Evolutionary conservation across 768 basidiomycete species (phyloP).

Genomic region (Amyloporia xantha): DNA sequence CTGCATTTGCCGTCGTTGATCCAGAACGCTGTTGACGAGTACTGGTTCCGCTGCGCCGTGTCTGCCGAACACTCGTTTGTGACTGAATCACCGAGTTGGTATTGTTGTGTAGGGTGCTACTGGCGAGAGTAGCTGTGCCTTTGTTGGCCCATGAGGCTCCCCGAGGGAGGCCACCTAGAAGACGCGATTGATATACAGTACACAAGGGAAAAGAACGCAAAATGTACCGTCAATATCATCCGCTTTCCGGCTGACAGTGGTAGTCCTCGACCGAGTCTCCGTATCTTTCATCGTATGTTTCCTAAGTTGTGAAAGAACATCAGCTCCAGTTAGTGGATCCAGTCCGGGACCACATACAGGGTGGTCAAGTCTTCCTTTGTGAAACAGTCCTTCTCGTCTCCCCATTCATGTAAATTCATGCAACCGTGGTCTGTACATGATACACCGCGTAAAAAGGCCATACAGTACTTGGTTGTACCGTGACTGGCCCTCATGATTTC

Average conservation of each 20-base stretch:
- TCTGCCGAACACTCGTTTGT: slow-evolving; percentile 12
- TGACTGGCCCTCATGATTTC: slow-evolving; percentile 90
- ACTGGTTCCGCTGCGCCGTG: slow-evolving; percentile 18
- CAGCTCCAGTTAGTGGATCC: background rate
- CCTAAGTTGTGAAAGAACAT: too few relatives aligned
- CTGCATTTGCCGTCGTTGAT: slow-evolving; percentile 18
- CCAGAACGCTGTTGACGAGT: slow-evolving; percentile 43
- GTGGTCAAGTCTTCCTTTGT: slow-evolving; percentile 95
- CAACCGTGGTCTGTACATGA: slow-evolving; percentile 85
- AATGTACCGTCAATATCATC: slow-evolving; percentile 51
- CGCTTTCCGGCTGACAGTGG: slow-evolving; percentile 45
- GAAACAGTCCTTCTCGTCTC: slow-evolving; percentile 96
- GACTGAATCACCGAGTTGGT: slow-evolving; percentile 13
- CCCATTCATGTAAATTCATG: slow-evolving; percentile 96
- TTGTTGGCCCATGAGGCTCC: slow-evolving; percentile 40
- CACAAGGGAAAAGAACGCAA: background rate
- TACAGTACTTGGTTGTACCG: slow-evolving; percentile 97
- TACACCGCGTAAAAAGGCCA: slow-evolving; percentile 83
- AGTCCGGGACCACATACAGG: slow-evolving; percentile 62
- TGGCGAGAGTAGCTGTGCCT: slow-evolving; percentile 15
- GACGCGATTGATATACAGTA: background rate
- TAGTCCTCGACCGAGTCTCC: slow-evolving; percentile 54
- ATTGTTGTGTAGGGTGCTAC: slow-evolving; percentile 24
- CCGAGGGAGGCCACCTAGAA: slow-evolving; percentile 52
- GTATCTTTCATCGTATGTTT: slow-evolving; percentile 93